These are phyloP conservation scores for Sphaerulina vaccinii DNA, from an alignment of 2,329 filamentous ascomycete genomes.

Conservation along the genomic window DNA sequence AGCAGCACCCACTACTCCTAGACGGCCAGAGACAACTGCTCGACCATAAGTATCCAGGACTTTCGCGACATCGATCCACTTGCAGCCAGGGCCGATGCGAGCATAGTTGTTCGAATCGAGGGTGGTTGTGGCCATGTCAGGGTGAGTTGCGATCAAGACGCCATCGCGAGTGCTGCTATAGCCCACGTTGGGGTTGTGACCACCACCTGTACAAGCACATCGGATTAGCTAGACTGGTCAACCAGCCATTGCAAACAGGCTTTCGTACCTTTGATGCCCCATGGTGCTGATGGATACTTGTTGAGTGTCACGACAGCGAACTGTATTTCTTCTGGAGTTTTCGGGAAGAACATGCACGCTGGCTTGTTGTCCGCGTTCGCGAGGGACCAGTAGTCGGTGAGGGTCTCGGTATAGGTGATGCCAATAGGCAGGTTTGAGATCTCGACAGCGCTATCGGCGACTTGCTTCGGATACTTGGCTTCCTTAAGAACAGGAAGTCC, in stretches of 20 bases:
- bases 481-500: neutral
- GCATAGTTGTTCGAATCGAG: constrained; percentile 33
- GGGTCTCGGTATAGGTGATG: constrained; percentile 19
- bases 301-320: constrained; percentile 52
- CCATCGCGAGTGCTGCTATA: constrained; percentile 49
- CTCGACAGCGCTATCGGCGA: constrained; percentile 16
- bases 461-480: constrained; percentile 18
- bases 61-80: constrained; percentile 28
- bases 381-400: constrained; percentile 23
- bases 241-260: neutral
- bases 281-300: constrained; percentile 48
- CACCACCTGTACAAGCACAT: constrained; percentile 38
- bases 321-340: constrained; percentile 53
- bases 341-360: constrained; percentile 42
- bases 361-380: constrained; percentile 24
- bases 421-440: constrained; percentile 16
- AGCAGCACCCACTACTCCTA: constrained; percentile 31
- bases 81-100: constrained; percentile 27
- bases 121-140: constrained; percentile 41
- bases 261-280: constrained; percentile 50
- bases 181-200: constrained; percentile 49
- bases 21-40: constrained; percentile 27
- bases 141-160: constrained; percentile 47
- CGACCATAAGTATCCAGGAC: constrained; percentile 25
- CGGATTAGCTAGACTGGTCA: neutral